phyloP scores from a whole-genome alignment of 2,329 filamentous ascomycete genomes.

The Biscogniauxia marginata region DNA sequence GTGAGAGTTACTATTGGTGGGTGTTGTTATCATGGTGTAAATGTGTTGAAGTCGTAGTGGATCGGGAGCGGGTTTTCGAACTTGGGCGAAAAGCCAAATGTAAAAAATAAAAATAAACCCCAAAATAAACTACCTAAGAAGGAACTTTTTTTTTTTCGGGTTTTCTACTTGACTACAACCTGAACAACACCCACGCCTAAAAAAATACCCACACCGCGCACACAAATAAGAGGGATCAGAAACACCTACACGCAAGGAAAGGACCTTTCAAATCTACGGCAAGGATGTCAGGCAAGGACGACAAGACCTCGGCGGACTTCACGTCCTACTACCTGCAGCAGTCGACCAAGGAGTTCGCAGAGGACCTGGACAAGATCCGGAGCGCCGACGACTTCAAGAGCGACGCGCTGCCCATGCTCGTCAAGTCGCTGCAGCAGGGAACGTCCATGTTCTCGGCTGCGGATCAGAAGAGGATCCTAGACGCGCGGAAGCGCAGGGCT shows the following conservation, averaged over 20 bases:
- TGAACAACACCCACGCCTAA: not conserved
- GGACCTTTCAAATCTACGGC: not conserved
- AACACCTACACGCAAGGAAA: not conserved
- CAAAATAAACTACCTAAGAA: no score
- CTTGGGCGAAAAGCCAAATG: no score
- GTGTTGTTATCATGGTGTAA: no score
- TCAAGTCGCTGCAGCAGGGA: slow-evolving; percentile 68
- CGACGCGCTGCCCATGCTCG: slow-evolving; percentile 62
- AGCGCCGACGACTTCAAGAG: slow-evolving; percentile 67
- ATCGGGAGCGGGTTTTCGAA: no score
- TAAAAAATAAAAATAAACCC: no score
- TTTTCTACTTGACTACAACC: no score
- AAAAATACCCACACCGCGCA: not conserved
- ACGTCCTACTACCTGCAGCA: slow-evolving; percentile 67
- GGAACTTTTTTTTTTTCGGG: no score
- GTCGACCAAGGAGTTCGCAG: slow-evolving; percentile 67
- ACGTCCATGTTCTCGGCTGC: slow-evolving; percentile 57
- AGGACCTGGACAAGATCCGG: slow-evolving; percentile 71
- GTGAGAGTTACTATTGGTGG: no score
- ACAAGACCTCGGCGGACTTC: slow-evolving; percentile 43
- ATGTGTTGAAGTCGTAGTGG: no score
- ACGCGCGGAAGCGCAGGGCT: slow-evolving; percentile 12
- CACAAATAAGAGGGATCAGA: no score
- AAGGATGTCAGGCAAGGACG: slow-evolving; percentile 22
- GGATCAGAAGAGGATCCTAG: slow-evolving; percentile 41